Evolutionary conservation across 2,329 filamentous ascomycete genomes (phyloP).

Genomic region (Emmonsiellopsis sp.): DNA sequence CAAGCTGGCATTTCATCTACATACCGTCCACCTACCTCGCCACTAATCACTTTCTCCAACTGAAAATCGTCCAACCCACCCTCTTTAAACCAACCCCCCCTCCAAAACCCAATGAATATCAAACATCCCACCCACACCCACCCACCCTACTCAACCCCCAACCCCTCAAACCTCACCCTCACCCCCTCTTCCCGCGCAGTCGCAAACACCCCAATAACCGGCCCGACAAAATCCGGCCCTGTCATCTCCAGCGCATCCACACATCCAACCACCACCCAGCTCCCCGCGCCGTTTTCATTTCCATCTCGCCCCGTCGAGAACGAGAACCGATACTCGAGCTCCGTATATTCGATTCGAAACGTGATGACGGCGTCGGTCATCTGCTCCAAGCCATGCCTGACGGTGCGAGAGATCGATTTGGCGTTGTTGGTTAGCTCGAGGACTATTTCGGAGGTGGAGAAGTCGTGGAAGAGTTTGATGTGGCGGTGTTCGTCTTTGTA

Average conservation of each 20-base stretch:
- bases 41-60: too few relatives aligned
- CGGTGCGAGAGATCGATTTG: conserved; percentile 8
- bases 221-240: conserved; percentile 24
- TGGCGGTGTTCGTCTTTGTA: conserved; percentile 19
- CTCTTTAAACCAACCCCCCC: too few relatives aligned
- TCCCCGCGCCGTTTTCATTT: conserved; percentile 6
- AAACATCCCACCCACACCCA: too few relatives aligned
- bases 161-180: background rate
- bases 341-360: conserved; percentile 5
- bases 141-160: background rate
- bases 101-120: too few relatives aligned
- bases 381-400: background rate
- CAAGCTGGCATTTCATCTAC: too few relatives aligned
- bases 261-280: conserved; percentile 3
- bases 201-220: conserved; percentile 23
- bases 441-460: conserved; percentile 4
- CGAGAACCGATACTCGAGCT: conserved; percentile 3
- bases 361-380: background rate
- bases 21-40: too few relatives aligned
- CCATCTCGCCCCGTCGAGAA: background rate
- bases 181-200: conserved; percentile 4
- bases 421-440: conserved; percentile 13
- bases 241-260: conserved; percentile 22
- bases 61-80: too few relatives aligned
- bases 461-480: conserved; percentile 14